These are phyloP conservation scores for Paraglomus occultum DNA, from an alignment of 192 early-diverging fungal genomes.

Conservation along the genomic window DNA sequence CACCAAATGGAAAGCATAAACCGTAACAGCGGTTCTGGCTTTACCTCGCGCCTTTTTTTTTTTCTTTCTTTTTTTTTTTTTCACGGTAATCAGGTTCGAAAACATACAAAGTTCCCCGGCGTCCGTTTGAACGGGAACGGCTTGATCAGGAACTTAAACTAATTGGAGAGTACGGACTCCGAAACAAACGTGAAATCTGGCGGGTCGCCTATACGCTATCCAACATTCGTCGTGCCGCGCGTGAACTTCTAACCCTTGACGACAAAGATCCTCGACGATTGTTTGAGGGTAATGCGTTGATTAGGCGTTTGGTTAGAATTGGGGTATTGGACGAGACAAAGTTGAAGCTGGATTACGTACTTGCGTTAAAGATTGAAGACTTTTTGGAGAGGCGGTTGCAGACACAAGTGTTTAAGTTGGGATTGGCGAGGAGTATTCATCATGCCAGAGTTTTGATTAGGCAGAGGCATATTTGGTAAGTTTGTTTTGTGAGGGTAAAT, in stretches of 20 bases:
- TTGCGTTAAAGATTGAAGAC: slow-evolving; percentile 97
- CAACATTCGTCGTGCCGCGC: slow-evolving; percentile 99
- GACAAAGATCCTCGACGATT: slow-evolving; percentile 96
- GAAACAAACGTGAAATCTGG: slow-evolving; percentile 99
- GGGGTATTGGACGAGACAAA: slow-evolving; percentile 98
- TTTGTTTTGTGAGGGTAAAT: neutral
- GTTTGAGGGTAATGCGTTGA: slow-evolving; percentile 99
- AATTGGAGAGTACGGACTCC: slow-evolving; percentile 95
- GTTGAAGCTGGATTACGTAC: slow-evolving; percentile 98
- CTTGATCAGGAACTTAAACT: slow-evolving; percentile 94
- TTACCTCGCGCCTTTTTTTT: slow-evolving; percentile 31
- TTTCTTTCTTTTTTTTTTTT: slow-evolving; percentile 34
- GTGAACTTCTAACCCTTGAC: slow-evolving; percentile 97
- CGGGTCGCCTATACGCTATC: slow-evolving; percentile 95
- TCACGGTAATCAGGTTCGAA: slow-evolving; percentile 52
- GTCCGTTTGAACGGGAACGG: slow-evolving; percentile 96
- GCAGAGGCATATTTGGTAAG: slow-evolving; percentile 94
- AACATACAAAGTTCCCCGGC: slow-evolving; percentile 94
- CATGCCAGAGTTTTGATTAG: slow-evolving; percentile 98
- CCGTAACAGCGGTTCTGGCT: neutral
- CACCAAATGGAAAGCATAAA: slow-evolving; percentile 17
- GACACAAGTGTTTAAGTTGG: slow-evolving; percentile 99
- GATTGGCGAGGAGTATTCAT: slow-evolving; percentile 97
- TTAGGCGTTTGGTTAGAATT: slow-evolving; percentile 97
- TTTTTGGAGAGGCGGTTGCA: slow-evolving; percentile 96